A percentile compares a stretch with the other conserved stretches of the same genome.
Conservation (phyloP, 1,139 yeast genomes). For the Williopsis jadinii region DNA sequence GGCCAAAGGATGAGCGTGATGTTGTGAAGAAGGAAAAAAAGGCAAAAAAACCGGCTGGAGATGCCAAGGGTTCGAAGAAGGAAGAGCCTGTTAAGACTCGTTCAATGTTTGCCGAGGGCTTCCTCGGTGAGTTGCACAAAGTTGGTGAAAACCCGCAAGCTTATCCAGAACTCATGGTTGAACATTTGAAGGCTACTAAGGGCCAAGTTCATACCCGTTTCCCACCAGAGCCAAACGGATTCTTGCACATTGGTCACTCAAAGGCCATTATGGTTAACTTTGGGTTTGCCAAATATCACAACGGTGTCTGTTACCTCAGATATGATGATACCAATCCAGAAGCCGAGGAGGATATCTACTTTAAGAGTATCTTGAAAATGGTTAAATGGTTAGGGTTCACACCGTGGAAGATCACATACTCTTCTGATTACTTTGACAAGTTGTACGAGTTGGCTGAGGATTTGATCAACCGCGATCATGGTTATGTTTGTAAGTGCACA, state of each 20-base stretch:
- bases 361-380: constrained; percentile 76
- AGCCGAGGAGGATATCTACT: constrained; percentile 92
- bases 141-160: constrained; percentile 94
- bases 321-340: constrained; percentile 98
- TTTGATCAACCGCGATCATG: constrained; percentile 61
- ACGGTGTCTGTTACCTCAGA: constrained; percentile 85
- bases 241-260: constrained; percentile 93
- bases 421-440: constrained; percentile 90
- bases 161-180: constrained; percentile 74
- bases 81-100: constrained; percentile 35
- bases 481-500: constrained; percentile 91
- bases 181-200: constrained; percentile 68
- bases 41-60: constrained; percentile 10
- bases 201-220: constrained; percentile 89
- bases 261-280: constrained; percentile 97
- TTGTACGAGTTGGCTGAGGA: constrained; percentile 83
- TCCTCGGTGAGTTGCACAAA: constrained; percentile 89
- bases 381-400: constrained; percentile 88
- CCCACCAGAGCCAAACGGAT: constrained; percentile 99
- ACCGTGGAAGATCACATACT: constrained; percentile 92
- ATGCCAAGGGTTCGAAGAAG: constrained; percentile 22
- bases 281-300: constrained; percentile 82
- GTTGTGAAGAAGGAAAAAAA: constrained; percentile 73
- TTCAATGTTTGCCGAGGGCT: constrained; percentile 93
- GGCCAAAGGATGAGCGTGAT: constrained; percentile 97